A percentile compares a stretch with the other conserved stretches of the same genome.
These are phyloP conservation scores for Solanum pennellii DNA, from an alignment of 257 asterid genomes.

Conservation along the genomic window DNA sequence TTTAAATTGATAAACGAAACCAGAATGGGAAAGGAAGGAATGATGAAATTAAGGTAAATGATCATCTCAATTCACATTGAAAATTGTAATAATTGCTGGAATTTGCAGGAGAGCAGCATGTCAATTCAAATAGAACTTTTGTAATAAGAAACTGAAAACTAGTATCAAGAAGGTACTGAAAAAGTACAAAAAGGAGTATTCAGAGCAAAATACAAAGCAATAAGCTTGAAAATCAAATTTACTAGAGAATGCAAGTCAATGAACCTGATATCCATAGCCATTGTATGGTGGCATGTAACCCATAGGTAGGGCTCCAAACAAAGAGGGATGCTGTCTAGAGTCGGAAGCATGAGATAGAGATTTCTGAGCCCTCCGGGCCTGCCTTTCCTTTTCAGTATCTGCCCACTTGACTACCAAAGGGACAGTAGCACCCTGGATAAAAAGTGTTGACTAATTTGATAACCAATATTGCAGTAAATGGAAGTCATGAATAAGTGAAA, in stretches of 20 bases:
- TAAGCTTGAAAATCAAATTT: not conserved
- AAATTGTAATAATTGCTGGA: not conserved
- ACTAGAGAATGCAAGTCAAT: slow-evolving; percentile 2
- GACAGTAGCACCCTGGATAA: slow-evolving; percentile 69
- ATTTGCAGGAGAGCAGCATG: not conserved
- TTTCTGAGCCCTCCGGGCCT: slow-evolving; percentile 84
- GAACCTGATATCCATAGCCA: slow-evolving; percentile 95
- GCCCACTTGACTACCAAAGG: slow-evolving; percentile 99
- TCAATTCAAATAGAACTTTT: not conserved
- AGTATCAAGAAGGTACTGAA: not conserved
- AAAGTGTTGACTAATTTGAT: not conserved
- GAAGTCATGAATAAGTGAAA: not conserved
- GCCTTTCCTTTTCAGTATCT: slow-evolving; percentile 97
- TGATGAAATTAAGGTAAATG: not conserved
- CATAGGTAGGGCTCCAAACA: slow-evolving; percentile 78
- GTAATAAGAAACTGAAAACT: not conserved
- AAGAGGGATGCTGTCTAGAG: slow-evolving; percentile 59
- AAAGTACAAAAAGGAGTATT: not conserved
- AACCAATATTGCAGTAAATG: not conserved
- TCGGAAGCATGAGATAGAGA: slow-evolving; percentile 56
- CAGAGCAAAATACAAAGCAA: not conserved
- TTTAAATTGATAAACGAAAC: slow-evolving; percentile 12
- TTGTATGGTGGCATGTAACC: slow-evolving; percentile 78
- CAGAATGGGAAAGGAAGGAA: slow-evolving; percentile 3
- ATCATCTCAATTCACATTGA: not conserved